These are phyloP conservation scores for Madurella fahalii DNA, from an alignment of 2,329 filamentous ascomycete genomes.

Conservation along the genomic window DNA sequence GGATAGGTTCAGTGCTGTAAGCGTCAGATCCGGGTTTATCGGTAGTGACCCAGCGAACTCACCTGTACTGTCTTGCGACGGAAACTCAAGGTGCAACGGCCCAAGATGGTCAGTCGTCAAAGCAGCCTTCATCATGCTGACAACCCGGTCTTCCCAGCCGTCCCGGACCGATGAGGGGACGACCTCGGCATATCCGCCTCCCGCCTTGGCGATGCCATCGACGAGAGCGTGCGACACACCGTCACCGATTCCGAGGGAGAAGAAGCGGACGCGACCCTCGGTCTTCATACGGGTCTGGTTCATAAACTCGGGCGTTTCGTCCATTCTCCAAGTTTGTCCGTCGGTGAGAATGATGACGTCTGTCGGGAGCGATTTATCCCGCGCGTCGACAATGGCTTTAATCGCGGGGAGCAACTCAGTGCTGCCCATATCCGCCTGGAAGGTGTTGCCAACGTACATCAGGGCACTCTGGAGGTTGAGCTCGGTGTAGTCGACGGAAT, in stretches of 20 bases:
- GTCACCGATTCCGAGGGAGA: constrained; percentile 53
- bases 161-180: constrained; percentile 6
- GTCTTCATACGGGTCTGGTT: constrained; percentile 39
- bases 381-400: constrained; percentile 36
- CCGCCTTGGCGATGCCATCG: constrained; percentile 54
- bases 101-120: constrained; percentile 15
- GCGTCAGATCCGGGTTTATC: neutral
- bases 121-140: constrained; percentile 19
- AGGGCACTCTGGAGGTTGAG: too few relatives aligned
- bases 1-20: neutral
- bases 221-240: constrained; percentile 53
- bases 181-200: constrained; percentile 48
- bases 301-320: constrained; percentile 45
- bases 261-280: constrained; percentile 48
- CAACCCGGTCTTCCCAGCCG: constrained; percentile 20
- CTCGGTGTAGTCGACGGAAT: constrained; percentile 33
- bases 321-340: constrained; percentile 49
- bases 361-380: constrained; percentile 40
- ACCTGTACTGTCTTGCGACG: constrained; percentile 1
- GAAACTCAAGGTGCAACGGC: constrained; percentile 9
- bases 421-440: constrained; percentile 48
- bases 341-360: constrained; percentile 56
- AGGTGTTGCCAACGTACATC: constrained; percentile 24
- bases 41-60: neutral
- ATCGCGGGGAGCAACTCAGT: constrained; percentile 50